Conservation (phyloP, 176 grass and related monocot species). For the Aechmea fasciata region DNA sequence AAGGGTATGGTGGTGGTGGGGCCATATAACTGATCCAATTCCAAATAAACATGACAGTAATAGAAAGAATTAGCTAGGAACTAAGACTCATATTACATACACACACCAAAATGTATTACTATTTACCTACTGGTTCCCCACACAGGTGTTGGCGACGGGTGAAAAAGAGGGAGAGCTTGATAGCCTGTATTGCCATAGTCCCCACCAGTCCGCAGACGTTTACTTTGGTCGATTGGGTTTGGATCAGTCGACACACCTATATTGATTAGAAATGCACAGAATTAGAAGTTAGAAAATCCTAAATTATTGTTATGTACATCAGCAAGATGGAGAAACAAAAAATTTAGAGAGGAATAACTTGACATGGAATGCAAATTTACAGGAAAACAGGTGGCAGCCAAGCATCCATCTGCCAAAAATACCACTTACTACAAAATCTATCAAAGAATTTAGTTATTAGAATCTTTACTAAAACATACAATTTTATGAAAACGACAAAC, state of each 20-base stretch:
- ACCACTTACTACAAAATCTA: too few relatives aligned
- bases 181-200: conserved; percentile 77
- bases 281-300: not conserved
- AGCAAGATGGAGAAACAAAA: not conserved
- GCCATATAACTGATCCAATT: conserved; percentile 60
- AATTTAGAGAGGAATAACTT: not conserved
- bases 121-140: conserved; percentile 75
- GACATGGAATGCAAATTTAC: not conserved
- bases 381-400: not conserved
- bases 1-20: conserved; percentile 65
- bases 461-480: not conserved
- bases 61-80: not conserved
- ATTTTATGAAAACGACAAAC: not conserved
- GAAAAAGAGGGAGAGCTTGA: conserved; percentile 60
- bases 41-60: conserved; percentile 14
- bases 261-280: conserved; percentile 10
- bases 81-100: not conserved
- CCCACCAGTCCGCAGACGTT: conserved; percentile 73
- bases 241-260: conserved; percentile 74
- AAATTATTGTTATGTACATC: not conserved
- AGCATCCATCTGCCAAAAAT: too few relatives aligned
- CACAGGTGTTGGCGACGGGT: conserved; percentile 67
- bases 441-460: too few relatives aligned
- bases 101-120: conserved; percentile 18
- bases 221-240: conserved; percentile 79